A percentile compares a stretch with the other conserved stretches of the same genome.
Evolutionary conservation across 176 grass and related monocot genomes (phyloP).

Genomic region (Bonia amplexicaulis): DNA sequence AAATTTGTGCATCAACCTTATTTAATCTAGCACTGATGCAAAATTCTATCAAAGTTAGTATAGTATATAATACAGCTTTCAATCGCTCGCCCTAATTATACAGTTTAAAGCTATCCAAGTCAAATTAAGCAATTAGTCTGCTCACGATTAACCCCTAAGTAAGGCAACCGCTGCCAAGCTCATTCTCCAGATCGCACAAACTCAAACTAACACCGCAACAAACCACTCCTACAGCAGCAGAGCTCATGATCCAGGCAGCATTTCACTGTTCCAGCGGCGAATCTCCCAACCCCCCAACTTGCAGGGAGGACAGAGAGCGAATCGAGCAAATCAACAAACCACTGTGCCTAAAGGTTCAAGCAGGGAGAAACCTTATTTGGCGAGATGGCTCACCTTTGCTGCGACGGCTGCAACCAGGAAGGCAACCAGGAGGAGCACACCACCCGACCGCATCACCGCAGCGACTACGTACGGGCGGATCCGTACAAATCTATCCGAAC

Average conservation of each 20-base stretch:
- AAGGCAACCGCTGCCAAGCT: background rate
- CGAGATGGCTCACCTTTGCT: slow-evolving; percentile 21
- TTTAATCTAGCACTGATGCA: background rate
- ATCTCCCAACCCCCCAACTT: background rate
- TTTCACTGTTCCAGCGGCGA: background rate
- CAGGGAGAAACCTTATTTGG: background rate
- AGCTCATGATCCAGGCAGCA: background rate
- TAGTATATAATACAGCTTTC: background rate
- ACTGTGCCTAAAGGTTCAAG: background rate
- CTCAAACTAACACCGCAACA: background rate
- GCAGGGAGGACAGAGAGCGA: too few relatives aligned
- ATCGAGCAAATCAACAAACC: background rate
- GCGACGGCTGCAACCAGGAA: background rate
- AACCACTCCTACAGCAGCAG: background rate
- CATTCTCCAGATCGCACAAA: background rate
- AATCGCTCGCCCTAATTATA: background rate
- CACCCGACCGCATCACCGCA: slow-evolving; percentile 22
- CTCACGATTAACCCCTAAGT: background rate
- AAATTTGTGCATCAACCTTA: background rate
- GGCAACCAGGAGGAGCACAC: slow-evolving; percentile 15
- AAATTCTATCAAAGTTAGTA: background rate
- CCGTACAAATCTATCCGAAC: background rate
- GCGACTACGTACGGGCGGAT: background rate
- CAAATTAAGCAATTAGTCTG: background rate
- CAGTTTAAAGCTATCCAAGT: background rate